Evolutionary conservation across 306 rosid species (phyloP), one percentile per base, ranked within the genome.

Genomic region (Lablab purpureus): DNA sequence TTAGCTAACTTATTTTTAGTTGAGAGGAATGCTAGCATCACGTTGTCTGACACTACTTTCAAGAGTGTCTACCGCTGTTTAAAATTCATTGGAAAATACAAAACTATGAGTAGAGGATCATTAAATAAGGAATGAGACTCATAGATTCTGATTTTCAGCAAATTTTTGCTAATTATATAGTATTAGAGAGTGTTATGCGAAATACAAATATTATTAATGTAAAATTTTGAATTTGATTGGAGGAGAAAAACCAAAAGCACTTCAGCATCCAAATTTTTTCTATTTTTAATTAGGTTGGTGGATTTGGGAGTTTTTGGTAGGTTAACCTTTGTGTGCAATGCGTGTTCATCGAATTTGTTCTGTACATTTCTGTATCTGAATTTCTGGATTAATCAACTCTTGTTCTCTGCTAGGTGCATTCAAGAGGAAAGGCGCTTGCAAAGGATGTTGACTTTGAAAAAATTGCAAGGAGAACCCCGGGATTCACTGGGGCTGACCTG

Each of bases 401-500:
- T 45, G 84, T 21, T 83, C 85, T 10, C 68, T 77, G 55, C 36
- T 83, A 90, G 94, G 98, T 94, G 78, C 96, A 94, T 77, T 94
- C 97, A 3, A 85, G 97, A 84, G 96, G 97, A 52, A 90, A 94
- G 71, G 94, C 97, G 2, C 89, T 90, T 63, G 99, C 90, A 37
- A 95, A 95, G 88, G 99, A 95, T 80, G 99, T 95, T 79, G 98
- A 95, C 84, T 95, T 95, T 49, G 98, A 95, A 1, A 95, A 93
- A 86, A 93, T 95, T 84, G 90, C 99, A 0, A 87, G 99, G 85
- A 90, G 99, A 88, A 95, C 99, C 27, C 98, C 98, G 1, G 99
- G 99, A 22, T 95, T 95, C 86, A 95, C 99, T 0, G 89, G 88
- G 56, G 89, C 89, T 56, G 89, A 85, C 80, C 84, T 82, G 28